Percentiles rank a stretch among this genome's conserved stretches.
Evolutionary conservation across 306 rosid species (phyloP).

Genomic region (Vigna nakashimae): DNA sequence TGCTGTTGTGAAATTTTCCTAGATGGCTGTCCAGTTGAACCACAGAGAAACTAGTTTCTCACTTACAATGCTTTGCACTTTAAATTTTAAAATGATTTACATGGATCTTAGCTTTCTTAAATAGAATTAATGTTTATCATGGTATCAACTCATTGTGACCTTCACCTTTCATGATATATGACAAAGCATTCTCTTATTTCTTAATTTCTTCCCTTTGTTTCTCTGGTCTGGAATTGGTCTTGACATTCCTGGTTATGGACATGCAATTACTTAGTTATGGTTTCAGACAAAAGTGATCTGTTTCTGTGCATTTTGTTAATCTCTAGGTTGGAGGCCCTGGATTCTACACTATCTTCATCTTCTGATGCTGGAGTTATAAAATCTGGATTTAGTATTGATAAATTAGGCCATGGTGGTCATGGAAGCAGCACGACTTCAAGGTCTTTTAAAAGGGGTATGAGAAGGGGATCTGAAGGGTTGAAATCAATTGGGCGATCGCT

Average conservation of each 20-base stretch:
- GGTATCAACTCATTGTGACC: slow-evolving; percentile 24
- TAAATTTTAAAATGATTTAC: slow-evolving; percentile 22
- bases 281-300: slow-evolving; percentile 36
- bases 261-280: slow-evolving; percentile 32
- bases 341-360: slow-evolving; percentile 74
- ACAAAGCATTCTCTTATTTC: slow-evolving; percentile 22
- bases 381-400: slow-evolving; percentile 75
- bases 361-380: slow-evolving; percentile 70
- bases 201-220: slow-evolving; percentile 8
- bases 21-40: slow-evolving; percentile 26
- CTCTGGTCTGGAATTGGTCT: slow-evolving; percentile 32
- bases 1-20: not conserved
- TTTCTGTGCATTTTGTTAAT: slow-evolving; percentile 36
- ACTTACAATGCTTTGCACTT: slow-evolving; percentile 4
- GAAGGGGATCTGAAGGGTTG: slow-evolving; percentile 92
- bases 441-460: slow-evolving; percentile 92
- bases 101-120: slow-evolving; percentile 10
- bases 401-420: slow-evolving; percentile 64
- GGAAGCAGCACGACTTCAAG: slow-evolving; percentile 71
- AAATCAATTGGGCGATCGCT: slow-evolving; percentile 89
- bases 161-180: slow-evolving; percentile 19
- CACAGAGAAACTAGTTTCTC: slow-evolving; percentile 8
- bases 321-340: slow-evolving; percentile 86
- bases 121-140: slow-evolving; percentile 2
- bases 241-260: slow-evolving; percentile 30